These are phyloP conservation scores for Carex pumila DNA, from an alignment of 176 grass and related monocot genomes.

Conservation along the genomic window DNA sequence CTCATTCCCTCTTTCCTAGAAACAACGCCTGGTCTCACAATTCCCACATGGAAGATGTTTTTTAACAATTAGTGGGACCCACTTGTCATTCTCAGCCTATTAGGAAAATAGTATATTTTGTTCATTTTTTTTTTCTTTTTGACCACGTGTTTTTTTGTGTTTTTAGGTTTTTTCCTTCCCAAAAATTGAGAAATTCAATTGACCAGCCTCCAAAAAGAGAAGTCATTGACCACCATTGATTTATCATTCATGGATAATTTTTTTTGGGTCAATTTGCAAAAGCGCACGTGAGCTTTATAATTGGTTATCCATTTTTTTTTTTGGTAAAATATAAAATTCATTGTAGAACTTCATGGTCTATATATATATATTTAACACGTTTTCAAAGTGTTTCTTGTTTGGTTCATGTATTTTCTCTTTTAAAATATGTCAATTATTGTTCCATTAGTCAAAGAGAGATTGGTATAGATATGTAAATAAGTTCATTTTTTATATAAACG, in stretches of 20 bases:
- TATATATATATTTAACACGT: constrained; percentile 8
- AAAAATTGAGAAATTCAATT: not conserved
- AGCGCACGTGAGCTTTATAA: not conserved
- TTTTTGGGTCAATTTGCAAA: not conserved
- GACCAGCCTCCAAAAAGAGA: not conserved
- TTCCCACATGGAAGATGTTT: constrained; percentile 40
- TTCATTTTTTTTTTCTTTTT: not conserved
- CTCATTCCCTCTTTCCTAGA: constrained; percentile 23
- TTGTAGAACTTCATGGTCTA: not conserved
- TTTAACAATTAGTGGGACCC: not conserved
- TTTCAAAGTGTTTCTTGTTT: not conserved
- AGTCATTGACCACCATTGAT: not conserved
- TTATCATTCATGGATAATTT: not conserved
- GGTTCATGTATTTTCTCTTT: not conserved
- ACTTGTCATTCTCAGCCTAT: not conserved
- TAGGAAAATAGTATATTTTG: not conserved
- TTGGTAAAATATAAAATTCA: not conserved
- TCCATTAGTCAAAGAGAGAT: not conserved
- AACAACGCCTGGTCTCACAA: constrained; percentile 25
- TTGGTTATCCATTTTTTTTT: not conserved
- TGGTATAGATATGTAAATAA: not conserved
- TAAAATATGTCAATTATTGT: constrained; percentile 4
- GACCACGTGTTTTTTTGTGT: not conserved
- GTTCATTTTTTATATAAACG: not conserved
- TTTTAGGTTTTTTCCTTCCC: not conserved